Percentiles rank a stretch among this genome's conserved stretches.
Conservation (phyloP, 345 rosid species). For the Lagerstroemia speciosa region DNA sequence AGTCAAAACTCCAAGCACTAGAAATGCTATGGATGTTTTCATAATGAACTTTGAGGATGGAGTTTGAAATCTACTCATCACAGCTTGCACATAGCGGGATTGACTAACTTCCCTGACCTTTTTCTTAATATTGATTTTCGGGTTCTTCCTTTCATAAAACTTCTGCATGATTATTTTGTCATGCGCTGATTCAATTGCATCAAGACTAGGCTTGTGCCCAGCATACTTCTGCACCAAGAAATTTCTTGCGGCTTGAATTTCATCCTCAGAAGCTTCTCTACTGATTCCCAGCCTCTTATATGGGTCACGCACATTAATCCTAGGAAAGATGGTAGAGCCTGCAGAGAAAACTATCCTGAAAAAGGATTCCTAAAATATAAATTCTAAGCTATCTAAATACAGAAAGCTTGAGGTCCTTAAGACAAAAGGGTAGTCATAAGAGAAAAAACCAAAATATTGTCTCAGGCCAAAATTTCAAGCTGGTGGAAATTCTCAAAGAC, state of each 20-base stretch:
- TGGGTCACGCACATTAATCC: constrained; percentile 72
- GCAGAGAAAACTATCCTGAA: constrained; percentile 2
- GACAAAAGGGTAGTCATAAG: neutral
- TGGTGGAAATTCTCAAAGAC: neutral
- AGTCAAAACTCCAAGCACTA: constrained; percentile 66
- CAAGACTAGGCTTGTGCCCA: constrained; percentile 84
- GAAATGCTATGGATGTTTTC: constrained; percentile 56
- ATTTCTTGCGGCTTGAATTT: constrained; percentile 86
- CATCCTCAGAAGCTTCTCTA: constrained; percentile 88
- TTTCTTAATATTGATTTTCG: constrained; percentile 64
- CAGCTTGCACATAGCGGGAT: constrained; percentile 56
- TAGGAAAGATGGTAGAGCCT: constrained; percentile 62
- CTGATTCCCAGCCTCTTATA: constrained; percentile 91
- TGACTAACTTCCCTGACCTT: constrained; percentile 67
- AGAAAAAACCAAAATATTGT: neutral
- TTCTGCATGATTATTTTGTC: constrained; percentile 92
- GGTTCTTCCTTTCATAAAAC: constrained; percentile 78
- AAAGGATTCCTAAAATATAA: constrained; percentile 4
- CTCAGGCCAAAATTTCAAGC: neutral
- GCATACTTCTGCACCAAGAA: constrained; percentile 70
- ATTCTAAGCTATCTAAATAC: neutral
- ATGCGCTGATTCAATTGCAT: constrained; percentile 87
- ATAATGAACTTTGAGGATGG: constrained; percentile 51
- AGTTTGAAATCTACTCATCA: constrained; percentile 60
- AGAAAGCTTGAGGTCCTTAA: neutral